Percentiles rank a stretch among this genome's conserved stretches.
Evolutionary conservation across 163 green algal species (phyloP).

Genomic region (Chlorella variabilis): DNA sequence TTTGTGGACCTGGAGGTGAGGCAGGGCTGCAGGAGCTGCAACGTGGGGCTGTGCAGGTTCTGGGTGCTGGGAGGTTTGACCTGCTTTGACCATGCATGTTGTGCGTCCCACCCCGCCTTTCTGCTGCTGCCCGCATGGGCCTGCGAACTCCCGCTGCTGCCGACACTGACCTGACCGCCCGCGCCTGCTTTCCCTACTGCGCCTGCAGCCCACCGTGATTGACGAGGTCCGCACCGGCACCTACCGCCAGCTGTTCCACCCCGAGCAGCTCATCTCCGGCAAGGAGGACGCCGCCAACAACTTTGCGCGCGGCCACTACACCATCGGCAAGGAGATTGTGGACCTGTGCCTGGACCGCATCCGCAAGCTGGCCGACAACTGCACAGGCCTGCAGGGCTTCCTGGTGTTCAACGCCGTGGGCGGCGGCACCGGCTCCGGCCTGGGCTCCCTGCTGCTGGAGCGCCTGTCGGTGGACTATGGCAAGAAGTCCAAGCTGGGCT

Average conservation of each 20-base stretch:
- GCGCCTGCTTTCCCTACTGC: too few species aligned
- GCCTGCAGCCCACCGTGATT: slow-evolving; percentile 93
- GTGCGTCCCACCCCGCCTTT: too few species aligned
- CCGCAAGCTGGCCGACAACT: slow-evolving; percentile 99
- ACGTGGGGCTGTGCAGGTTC: too few species aligned
- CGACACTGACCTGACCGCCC: too few species aligned
- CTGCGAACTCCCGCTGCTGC: too few species aligned
- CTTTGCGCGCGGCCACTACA: slow-evolving; percentile 99
- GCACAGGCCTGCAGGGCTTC: slow-evolving; percentile 99
- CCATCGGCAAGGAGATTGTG: slow-evolving; percentile 97
- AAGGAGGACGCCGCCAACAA: slow-evolving; percentile 99
- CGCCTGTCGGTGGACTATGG: slow-evolving; percentile 97
- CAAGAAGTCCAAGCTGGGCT: slow-evolving; percentile 99
- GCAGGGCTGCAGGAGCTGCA: background rate
- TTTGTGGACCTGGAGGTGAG: slow-evolving; percentile 96
- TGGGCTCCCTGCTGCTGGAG: slow-evolving; percentile 96
- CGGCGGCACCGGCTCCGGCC: slow-evolving; percentile 96
- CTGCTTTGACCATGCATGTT: background rate
- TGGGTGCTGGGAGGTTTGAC: background rate
- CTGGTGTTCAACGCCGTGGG: slow-evolving; percentile 99
- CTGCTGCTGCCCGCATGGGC: background rate
- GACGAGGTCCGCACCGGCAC: slow-evolving; percentile 98
- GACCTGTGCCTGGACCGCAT: slow-evolving; percentile 98
- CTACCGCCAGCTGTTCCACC: slow-evolving; percentile 99
- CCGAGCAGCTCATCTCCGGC: slow-evolving; percentile 99